These are phyloP conservation scores for Daldinia concentrica DNA, from an alignment of 495 filamentous ascomycete genomes.

Conservation along the genomic window DNA sequence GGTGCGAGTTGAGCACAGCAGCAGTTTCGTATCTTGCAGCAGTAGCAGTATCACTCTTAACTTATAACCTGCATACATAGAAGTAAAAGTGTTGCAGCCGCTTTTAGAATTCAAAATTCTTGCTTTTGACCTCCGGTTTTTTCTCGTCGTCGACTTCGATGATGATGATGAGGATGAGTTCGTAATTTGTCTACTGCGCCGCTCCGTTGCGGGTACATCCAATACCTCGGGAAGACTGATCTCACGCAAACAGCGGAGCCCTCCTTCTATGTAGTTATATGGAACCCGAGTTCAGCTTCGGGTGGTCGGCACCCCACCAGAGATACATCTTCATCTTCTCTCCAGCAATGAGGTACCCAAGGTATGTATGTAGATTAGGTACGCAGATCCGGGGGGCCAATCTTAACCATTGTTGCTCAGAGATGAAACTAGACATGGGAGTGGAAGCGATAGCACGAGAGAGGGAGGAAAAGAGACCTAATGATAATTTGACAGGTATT, in stretches of 20 bases:
- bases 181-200: background rate
- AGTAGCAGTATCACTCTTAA: no score
- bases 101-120: background rate
- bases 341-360: background rate
- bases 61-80: no score
- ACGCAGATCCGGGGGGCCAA: constrained; percentile 24
- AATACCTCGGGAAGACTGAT: constrained; percentile 6
- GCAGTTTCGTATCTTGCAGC: background rate
- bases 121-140: background rate
- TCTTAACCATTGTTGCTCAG: constrained; percentile 21
- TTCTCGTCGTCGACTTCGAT: no score
- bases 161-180: no score
- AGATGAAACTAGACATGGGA: constrained; percentile 26
- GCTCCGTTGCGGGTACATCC: constrained; percentile 2
- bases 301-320: constrained; percentile 36
- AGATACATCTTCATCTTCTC: background rate
- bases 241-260: background rate
- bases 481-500: constrained; percentile 26
- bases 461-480: no score
- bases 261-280: no score
- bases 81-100: background rate
- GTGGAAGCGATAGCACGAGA: constrained; percentile 1
- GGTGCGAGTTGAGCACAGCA: constrained; percentile 5
- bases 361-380: background rate
- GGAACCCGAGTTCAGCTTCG: constrained; percentile 25